Evolutionary conservation across 208 protist species (phyloP).

Genomic region (Herpetomonas tarakana): DNA sequence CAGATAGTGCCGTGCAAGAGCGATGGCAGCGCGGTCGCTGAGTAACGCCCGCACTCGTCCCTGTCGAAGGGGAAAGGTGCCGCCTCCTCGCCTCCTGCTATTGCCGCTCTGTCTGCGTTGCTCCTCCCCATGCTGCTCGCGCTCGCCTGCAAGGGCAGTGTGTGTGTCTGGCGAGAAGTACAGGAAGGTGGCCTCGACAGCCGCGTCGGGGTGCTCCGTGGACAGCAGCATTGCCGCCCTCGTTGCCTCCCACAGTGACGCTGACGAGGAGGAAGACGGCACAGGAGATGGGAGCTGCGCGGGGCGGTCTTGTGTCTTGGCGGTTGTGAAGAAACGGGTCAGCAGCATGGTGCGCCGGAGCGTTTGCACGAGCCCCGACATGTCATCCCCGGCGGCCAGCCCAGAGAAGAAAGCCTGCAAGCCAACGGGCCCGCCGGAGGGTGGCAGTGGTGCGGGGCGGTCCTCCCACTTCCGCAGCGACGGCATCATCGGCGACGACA

Average conservation of each 20-base stretch:
- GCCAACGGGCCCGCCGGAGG: not conserved
- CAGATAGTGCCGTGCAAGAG: constrained; percentile 21
- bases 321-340: not conserved
- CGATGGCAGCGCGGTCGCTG: constrained; percentile 20
- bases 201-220: constrained; percentile 42
- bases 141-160: constrained; percentile 19
- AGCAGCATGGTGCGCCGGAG: constrained; percentile 16
- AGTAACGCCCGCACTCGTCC: constrained; percentile 17
- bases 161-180: constrained; percentile 29
- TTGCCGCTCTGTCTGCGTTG: not conserved
- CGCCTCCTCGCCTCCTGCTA: not conserved
- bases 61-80: not conserved
- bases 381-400: constrained; percentile 37
- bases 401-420: constrained; percentile 23
- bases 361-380: constrained; percentile 27
- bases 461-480: not conserved
- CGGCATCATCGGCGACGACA: too few species aligned
- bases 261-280: not conserved
- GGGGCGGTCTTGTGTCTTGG: too few species aligned
- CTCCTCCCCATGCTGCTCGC: constrained; percentile 5
- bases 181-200: constrained; percentile 55
- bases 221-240: constrained; percentile 57
- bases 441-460: not conserved
- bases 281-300: not conserved
- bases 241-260: constrained; percentile 9